These are phyloP conservation scores for Cladorrhinum sp. DNA, from an alignment of 2,329 filamentous ascomycete genomes.

Conservation along the genomic window DNA sequence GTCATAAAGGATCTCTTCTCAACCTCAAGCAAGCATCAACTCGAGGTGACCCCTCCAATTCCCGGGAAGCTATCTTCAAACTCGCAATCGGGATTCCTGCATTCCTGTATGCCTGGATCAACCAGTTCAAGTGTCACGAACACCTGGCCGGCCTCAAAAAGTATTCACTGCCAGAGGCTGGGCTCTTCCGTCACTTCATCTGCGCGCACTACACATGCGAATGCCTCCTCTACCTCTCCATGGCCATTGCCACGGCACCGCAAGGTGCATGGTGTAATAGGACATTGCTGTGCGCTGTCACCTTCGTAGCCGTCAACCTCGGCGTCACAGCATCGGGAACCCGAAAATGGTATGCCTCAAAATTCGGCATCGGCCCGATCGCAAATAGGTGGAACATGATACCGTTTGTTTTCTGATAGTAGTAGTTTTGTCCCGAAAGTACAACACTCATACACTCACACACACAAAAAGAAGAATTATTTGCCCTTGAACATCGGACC, in stretches of 20 bases:
- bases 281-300: constrained; percentile 66
- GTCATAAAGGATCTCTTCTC: constrained; percentile 34
- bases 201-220: constrained; percentile 93
- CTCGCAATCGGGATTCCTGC: constrained; percentile 55
- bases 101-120: constrained; percentile 66
- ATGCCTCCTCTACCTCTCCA: constrained; percentile 75
- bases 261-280: constrained; percentile 62
- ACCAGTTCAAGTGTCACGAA: constrained; percentile 72
- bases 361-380: constrained; percentile 67
- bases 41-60: not conserved
- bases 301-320: constrained; percentile 77
- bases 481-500: constrained; percentile 33
- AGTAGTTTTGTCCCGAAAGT: constrained; percentile 27
- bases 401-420: constrained; percentile 59
- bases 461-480: no score
- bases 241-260: constrained; percentile 73
- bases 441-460: constrained; percentile 30
- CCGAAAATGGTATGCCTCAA: constrained; percentile 72
- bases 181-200: constrained; percentile 68
- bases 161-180: constrained; percentile 75
- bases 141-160: constrained; percentile 70
- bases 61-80: constrained; percentile 41
- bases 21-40: constrained; percentile 18
- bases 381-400: constrained; percentile 71
- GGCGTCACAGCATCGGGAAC: constrained; percentile 77